Base-by-base conservation (phyloP, 1,139 yeast genomes). In the Wickerhamiella infanticola region DNA sequence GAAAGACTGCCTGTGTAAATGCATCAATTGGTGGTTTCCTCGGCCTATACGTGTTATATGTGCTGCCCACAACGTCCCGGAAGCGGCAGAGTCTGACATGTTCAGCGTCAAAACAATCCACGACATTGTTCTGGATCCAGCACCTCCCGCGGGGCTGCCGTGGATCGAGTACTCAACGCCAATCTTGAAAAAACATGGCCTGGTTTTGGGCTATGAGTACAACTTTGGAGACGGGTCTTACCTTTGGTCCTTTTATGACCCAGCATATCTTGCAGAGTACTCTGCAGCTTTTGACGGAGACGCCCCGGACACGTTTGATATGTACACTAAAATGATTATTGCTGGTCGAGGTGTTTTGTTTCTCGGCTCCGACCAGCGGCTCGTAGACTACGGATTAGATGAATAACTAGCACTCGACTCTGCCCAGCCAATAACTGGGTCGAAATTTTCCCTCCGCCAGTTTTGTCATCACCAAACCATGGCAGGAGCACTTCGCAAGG, bases 401-500 rank as follows among this genome's bases (percentile, higher is more conserved):
- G 18, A 18, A 18, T 18, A 18, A 18, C 1, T 18, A 18, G 18
- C 18, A 18, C 18, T 18, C 18, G 18, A 18, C 18, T 18, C 9
- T 29, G 33, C 33, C 11, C 9, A 29, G 11, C 33, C 33, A 29
- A 29, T 29, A 11, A 11, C 33, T 7, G 33, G 7, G 7, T 11
- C 7, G 33, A 29, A 29, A 29, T 29, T 29, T 29, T 11, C 33
- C 29, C 40, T 25, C 24, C 4, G 26, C 18, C 39, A 24, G 39
- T 27, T 38, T 38, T 38, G 25, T 38, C 44, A 44, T 43, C 41
- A 5, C 37, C 38, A 26, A 25, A 41, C 43, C 24, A 53, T 53
- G 56, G 56, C 54, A 24, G 56, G 55, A 48, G 63, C 62, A 33
- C 60, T 59, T 40, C 55, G 54, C 48, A 58, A 58, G 44, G 65